phyloP scores from a whole-genome alignment of 75 land plant species.

The Ceratopteris richardii region DNA sequence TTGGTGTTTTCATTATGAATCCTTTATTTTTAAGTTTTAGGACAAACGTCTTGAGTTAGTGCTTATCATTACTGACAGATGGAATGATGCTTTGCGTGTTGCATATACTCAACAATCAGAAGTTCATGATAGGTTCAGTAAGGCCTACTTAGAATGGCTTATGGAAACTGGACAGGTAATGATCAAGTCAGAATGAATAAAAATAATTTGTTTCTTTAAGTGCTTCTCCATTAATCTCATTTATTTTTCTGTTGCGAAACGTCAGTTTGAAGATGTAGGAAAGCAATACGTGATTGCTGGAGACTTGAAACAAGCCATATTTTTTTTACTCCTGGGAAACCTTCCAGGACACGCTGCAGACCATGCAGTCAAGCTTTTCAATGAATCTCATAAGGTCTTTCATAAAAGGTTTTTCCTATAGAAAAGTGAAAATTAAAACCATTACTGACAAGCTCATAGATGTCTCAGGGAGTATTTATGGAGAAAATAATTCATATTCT shows the following conservation, averaged over 20 bases:
- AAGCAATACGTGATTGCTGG: conserved; percentile 19
- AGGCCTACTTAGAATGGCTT: conserved; percentile 25
- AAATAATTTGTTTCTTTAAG: no score
- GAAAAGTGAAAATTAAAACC: no score
- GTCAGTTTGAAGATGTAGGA: conserved; percentile 32
- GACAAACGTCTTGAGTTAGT: no score
- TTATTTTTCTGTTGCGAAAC: no score
- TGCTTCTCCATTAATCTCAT: no score
- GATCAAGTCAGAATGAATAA: no score
- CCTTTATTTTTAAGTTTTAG: no score
- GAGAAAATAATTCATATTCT: conserved; percentile 27
- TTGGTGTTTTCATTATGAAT: no score
- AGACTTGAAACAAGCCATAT: conserved; percentile 23
- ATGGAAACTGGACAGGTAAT: conserved; percentile 30
- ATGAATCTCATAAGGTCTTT: conserved; percentile 11
- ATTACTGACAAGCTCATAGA: no score
- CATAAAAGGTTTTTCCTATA: no score
- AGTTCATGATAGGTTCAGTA: conserved; percentile 7
- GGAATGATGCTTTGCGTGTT: conserved; percentile 27
- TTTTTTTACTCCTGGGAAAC: conserved; percentile 22
- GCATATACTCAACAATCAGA: conserved; percentile 24
- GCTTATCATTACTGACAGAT: conserved; percentile 14
- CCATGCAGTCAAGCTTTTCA: conserved; percentile 13
- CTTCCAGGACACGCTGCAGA: conserved; percentile 33
- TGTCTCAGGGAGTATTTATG: conserved; percentile 10